A percentile compares a stretch with the other conserved stretches of the same genome.
Conservation (phyloP, 2,329 filamentous ascomycete genomes). For the Fusarium sp. region DNA sequence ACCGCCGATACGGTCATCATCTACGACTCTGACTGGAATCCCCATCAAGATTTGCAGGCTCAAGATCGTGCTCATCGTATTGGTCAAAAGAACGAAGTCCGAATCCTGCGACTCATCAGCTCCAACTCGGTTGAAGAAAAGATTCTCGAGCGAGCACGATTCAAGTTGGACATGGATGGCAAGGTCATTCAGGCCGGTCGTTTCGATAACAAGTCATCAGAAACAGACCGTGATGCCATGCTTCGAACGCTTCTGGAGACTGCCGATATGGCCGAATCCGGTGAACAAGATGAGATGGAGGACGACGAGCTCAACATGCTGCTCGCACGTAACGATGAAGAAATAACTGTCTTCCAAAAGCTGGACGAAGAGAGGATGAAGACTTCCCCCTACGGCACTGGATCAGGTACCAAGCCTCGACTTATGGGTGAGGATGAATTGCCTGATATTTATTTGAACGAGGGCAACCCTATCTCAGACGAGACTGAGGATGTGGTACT, state of each 20-base stretch:
- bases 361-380: conserved; percentile 80
- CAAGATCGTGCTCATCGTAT: conserved; percentile 99
- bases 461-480: conserved; percentile 83
- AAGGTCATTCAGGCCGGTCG: conserved; percentile 99
- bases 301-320: conserved; percentile 97
- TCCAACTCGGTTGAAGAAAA: conserved; percentile 99
- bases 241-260: conserved; percentile 91
- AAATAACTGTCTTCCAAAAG: conserved; percentile 80
- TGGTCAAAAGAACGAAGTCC: conserved; percentile 98
- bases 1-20: conserved; percentile 99
- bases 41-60: conserved; percentile 97
- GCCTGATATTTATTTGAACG: conserved; percentile 91
- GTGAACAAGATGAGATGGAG: conserved; percentile 96
- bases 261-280: conserved; percentile 73
- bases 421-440: conserved; percentile 89
- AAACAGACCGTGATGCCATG: conserved; percentile 97
- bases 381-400: conserved; percentile 77
- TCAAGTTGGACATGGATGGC: conserved; percentile 99
- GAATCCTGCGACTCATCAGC: conserved; percentile 93
- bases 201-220: conserved; percentile 99
- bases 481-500: conserved; percentile 79
- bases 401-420: conserved; percentile 74
- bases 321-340: conserved; percentile 86
- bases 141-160: conserved; percentile 95
- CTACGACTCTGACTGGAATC: conserved; percentile 99